Evolutionary conservation across 2,329 filamentous ascomycete genomes (phyloP), one percentile per base, ranked within the genome.

Genomic region (Fusarium nurragi): DNA sequence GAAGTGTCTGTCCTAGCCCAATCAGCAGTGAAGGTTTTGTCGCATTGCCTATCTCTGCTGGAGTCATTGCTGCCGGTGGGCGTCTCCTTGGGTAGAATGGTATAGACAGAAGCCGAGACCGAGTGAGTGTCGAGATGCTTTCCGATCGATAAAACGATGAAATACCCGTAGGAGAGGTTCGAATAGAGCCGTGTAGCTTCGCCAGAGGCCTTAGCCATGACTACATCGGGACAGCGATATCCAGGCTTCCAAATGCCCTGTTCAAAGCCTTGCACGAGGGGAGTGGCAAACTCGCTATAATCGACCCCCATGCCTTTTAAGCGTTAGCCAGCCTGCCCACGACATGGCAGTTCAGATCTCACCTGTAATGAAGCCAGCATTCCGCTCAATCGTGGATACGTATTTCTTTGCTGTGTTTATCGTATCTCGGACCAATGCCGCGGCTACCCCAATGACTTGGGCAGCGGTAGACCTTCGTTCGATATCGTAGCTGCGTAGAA

Each of bases 281-380:
- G 57, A 25, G 63, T 66, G 22, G 25, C 14, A 13, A 41, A 65
- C 1, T 64, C 51, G 30, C 45, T 25, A 16, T 65, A 65, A 34
- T 51, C 47, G 6, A 65, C 57, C 6, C 63, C 63, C 63, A 65
- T 65, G 13, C 63, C 63, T 65, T 4, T 18, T 14, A 14, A 1
- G 0, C 1, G 11, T 65, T 18, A 65, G 47, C 12, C 2, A 1
- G 6, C 13, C 12, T 7, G 21, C 3, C 13, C 3, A 32, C 25
- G 56, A 10, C 3, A 41, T 22, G 10, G 1, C 14, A 19, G 8
- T 14, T 4, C 4, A 1, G 8, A 7, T 55, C 71, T 58, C 68
- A 77, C 80, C 80, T 7, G 80, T 82, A 41, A 83, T 83, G 58
- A 80, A 83, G 2, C 77, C 80, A 1, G 81, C 80, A 39, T 82